Percentiles rank a stretch among this genome's conserved stretches.
Evolutionary conservation across 2,329 filamentous ascomycete species (phyloP).

Genomic region (Diplocarpon rosae): DNA sequence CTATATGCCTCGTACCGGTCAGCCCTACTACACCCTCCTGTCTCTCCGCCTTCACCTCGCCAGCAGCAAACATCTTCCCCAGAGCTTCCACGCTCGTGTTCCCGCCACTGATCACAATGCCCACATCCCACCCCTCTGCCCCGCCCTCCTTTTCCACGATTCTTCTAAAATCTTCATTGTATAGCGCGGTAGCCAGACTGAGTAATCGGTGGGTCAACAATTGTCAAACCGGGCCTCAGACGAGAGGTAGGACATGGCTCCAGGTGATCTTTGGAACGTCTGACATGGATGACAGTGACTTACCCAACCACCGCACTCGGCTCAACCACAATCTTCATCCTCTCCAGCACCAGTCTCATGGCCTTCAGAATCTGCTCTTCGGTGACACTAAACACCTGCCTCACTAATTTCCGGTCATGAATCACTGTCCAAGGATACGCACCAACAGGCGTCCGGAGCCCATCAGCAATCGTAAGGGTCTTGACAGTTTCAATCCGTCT

Average conservation of each 20-base stretch:
- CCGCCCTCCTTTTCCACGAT: conserved; percentile 62
- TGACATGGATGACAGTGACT: no score
- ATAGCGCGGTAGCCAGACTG: conserved; percentile 64
- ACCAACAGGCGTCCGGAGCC: conserved; percentile 74
- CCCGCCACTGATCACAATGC: conserved; percentile 48
- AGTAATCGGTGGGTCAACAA: no score
- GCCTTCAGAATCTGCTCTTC: conserved; percentile 75
- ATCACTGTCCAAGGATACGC: conserved; percentile 67
- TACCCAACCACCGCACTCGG: conserved; percentile 70
- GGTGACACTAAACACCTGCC: conserved; percentile 58
- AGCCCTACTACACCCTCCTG: conserved; percentile 11
- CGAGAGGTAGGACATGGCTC: no score
- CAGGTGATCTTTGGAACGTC: no score
- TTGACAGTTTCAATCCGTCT: conserved; percentile 56
- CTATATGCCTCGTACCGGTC: conserved; percentile 14
- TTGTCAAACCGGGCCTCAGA: no score
- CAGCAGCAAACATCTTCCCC: conserved; percentile 36
- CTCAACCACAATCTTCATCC: conserved; percentile 85
- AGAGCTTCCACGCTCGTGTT: conserved; percentile 46
- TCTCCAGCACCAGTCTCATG: conserved; percentile 68
- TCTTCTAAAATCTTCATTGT: conserved; percentile 69
- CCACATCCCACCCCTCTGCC: conserved; percentile 61
- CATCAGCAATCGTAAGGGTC: conserved; percentile 78
- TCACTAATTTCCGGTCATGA: conserved; percentile 57
- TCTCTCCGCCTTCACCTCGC: conserved; percentile 9